These are phyloP conservation scores for Pyrenochaeta sp. DNA, from an alignment of 2,329 filamentous ascomycete species.

Conservation along the genomic window DNA sequence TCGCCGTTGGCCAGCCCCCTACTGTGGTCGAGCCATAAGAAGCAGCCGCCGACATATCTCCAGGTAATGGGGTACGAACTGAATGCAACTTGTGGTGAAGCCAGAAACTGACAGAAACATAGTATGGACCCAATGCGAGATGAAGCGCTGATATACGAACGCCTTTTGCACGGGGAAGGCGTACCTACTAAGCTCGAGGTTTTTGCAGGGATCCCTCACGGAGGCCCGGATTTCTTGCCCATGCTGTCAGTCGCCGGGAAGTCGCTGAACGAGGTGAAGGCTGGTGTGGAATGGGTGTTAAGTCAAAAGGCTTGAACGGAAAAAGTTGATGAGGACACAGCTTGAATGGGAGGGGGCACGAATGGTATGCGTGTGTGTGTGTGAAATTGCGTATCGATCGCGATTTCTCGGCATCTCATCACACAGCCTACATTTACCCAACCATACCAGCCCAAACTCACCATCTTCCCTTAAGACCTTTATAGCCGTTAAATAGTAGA, in stretches of 20 bases:
- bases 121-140: slow-evolving; percentile 60
- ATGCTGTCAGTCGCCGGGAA: slow-evolving; percentile 35
- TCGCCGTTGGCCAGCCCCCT: slow-evolving; percentile 39
- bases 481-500: too few relatives aligned
- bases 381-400: background rate
- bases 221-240: slow-evolving; percentile 48
- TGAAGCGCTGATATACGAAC: slow-evolving; percentile 63
- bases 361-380: background rate
- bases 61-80: slow-evolving; percentile 55
- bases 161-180: slow-evolving; percentile 55
- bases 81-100: background rate
- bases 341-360: background rate
- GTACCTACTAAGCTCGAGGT: slow-evolving; percentile 57
- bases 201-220: slow-evolving; percentile 55
- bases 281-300: slow-evolving; percentile 50
- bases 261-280: slow-evolving; percentile 37
- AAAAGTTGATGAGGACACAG: background rate
- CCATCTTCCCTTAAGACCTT: too few relatives aligned
- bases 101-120: background rate
- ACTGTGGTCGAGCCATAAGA: slow-evolving; percentile 26
- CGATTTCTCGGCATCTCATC: too few relatives aligned
- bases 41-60: slow-evolving; percentile 59
- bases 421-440: too few relatives aligned
- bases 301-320: slow-evolving; percentile 12
- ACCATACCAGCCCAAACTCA: too few relatives aligned